Base-by-base conservation (phyloP, 495 filamentous ascomycete species). In the Trichoderma erinaceum region DNA sequence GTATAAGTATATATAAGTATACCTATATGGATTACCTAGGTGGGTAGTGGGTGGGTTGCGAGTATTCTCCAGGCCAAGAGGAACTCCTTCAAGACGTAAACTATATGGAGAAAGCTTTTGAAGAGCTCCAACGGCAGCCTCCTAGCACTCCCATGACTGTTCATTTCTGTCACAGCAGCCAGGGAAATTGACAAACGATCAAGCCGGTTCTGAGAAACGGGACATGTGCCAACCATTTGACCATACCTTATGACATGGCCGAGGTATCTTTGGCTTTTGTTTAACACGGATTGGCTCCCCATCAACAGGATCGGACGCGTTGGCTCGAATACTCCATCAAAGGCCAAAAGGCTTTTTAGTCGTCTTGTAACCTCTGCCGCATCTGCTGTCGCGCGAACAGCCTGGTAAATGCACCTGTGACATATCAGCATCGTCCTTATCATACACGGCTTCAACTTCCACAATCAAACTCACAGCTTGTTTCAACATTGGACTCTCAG, bases 401-500 rank as follows among this genome's bases (percentile, higher is more conserved):
- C n/a, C n/a, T 16, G 44, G 44, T n/a, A 48, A 48, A 16, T 13
- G 44, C 44, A 15, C 44, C 13, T 48, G 15, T n/a, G 4, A 48
- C 44, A 48, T 15, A n/a, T n/a, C 12, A 48, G 44, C 44, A 48
- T 48, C 44, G 44, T 13, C n/a, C 44, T 12, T 16, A 48, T 15
- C 3, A 48, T 4, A 16, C 12, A 48, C 12, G 3, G 1, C n/a
- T 16, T 3, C 44, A 48, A 3, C n/a, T n/a, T n/a, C n/a, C 10
- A 1, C 29, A 16, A n/a, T 0, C 13, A 16, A 56, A 74, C 73
- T 75, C 76, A 76, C 50, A 75, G 70, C 63, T 50, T 27, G 8
- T 29, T 71, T 50, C 23, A 67, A 73, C 63, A 76, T 16, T 7
- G 73, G 74, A 0, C 73, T 75, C 29, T 4, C 29, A 29, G 1